A percentile compares a stretch with the other conserved stretches of the same genome.
Evolutionary conservation across 2,329 filamentous ascomycete genomes (phyloP).

Genomic region (Epichloe elymi): DNA sequence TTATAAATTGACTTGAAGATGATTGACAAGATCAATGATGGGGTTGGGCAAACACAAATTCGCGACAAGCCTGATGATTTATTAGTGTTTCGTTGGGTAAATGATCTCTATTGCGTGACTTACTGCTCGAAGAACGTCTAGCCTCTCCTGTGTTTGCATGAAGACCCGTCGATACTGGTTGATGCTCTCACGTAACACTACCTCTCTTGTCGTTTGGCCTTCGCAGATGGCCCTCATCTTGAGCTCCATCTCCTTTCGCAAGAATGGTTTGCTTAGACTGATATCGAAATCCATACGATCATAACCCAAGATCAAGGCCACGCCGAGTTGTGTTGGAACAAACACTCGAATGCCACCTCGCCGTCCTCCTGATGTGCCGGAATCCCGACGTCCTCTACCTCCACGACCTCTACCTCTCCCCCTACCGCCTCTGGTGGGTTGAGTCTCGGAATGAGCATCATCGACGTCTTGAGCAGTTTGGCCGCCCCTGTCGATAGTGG

Average conservation of each 20-base stretch:
- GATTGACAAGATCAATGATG: background rate
- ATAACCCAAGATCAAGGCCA: constrained; percentile 87
- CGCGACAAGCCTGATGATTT: constrained; percentile 22
- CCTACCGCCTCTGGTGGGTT: constrained; percentile 27
- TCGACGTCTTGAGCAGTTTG: constrained; percentile 26
- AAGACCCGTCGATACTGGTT: constrained; percentile 81
- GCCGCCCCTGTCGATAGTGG: constrained; percentile 38
- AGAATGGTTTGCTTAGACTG: constrained; percentile 86
- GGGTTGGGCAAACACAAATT: constrained; percentile 21
- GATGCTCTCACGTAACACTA: constrained; percentile 71
- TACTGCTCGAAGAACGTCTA: constrained; percentile 52
- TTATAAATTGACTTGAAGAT: background rate
- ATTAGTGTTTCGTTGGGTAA: background rate
- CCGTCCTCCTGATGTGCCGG: constrained; percentile 28
- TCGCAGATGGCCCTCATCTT: constrained; percentile 97
- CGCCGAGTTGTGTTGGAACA: constrained; percentile 80
- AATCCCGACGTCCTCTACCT: constrained; percentile 24
- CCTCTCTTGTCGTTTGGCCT: constrained; percentile 59
- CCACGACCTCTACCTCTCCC: constrained; percentile 36
- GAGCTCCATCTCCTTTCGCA: constrained; percentile 94
- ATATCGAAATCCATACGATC: constrained; percentile 88
- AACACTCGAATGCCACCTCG: constrained; percentile 61
- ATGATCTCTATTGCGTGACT: constrained; percentile 19
- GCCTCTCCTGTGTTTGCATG: constrained; percentile 63
- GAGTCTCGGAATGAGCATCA: constrained; percentile 14